These are phyloP conservation scores for Alternaria rosae DNA, from an alignment of 2,329 filamentous ascomycete genomes.

Conservation along the genomic window DNA sequence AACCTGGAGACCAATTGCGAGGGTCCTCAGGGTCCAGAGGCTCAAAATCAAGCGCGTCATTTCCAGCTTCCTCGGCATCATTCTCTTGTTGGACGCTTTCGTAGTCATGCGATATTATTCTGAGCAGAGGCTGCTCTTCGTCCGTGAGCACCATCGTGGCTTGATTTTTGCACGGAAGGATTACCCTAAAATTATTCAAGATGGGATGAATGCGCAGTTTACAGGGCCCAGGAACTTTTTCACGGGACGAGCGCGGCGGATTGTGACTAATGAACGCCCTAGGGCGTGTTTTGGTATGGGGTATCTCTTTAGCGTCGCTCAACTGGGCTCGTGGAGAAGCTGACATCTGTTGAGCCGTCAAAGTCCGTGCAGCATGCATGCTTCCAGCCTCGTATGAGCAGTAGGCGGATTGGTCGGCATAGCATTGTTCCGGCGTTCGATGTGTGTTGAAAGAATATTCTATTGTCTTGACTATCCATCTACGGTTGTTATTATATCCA, in stretches of 20 bases:
- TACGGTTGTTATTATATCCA: not conserved
- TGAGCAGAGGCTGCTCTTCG: slow-evolving; percentile 43
- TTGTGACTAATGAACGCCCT: slow-evolving; percentile 8
- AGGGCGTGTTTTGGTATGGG: slow-evolving; percentile 2
- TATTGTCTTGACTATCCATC: not conserved
- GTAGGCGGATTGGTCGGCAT: not conserved
- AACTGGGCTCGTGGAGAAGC: not conserved
- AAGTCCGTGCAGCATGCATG: not conserved
- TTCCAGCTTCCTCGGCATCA: slow-evolving; percentile 22
- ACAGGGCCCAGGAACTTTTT: slow-evolving; percentile 5
- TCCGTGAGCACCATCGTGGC: slow-evolving; percentile 28
- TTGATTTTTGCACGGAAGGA: not conserved
- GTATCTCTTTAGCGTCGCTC: not conserved
- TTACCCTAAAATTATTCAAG: not conserved
- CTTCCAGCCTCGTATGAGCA: not conserved
- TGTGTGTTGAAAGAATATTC: not conserved
- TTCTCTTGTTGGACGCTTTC: slow-evolving; percentile 22
- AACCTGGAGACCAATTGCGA: slow-evolving; percentile 38
- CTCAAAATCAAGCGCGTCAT: slow-evolving; percentile 37
- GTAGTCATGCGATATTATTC: slow-evolving; percentile 27
- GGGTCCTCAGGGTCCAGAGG: slow-evolving; percentile 41
- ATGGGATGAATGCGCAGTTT: not conserved
- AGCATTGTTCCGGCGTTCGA: not conserved
- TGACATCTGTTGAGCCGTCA: not conserved
- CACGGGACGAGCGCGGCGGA: not conserved